Percentiles rank a stretch among this genome's conserved stretches.
phyloP scores from a whole-genome alignment of 1,284 basidiomycete species.

The Ceratobasidium sp. region DNA sequence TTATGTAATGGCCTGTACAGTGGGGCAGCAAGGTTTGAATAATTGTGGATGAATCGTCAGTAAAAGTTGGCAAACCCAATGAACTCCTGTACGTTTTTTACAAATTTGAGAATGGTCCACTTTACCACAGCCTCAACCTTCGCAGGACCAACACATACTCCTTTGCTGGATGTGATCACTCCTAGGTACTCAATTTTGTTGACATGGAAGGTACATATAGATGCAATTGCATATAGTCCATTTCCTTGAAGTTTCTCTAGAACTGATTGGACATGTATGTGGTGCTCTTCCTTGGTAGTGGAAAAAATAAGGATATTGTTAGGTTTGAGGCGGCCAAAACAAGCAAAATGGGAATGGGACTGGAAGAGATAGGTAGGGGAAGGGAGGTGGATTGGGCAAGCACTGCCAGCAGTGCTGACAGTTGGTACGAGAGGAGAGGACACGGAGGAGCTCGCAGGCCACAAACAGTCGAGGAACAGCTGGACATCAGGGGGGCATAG shows the following conservation, averaged over 20 bases:
- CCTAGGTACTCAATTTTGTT: constrained; percentile 49
- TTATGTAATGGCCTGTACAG: constrained; percentile 51
- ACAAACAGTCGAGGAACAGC: too few species aligned
- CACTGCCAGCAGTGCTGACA: too few species aligned
- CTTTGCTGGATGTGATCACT: constrained; percentile 46
- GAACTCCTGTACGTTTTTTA: constrained; percentile 53
- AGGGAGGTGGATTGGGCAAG: too few species aligned
- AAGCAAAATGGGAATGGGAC: too few species aligned
- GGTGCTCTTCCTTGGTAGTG: constrained; percentile 58
- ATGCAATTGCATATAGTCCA: constrained; percentile 48
- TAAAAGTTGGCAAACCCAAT: constrained; percentile 57
- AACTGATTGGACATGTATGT: constrained; percentile 51
- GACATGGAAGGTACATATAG: constrained; percentile 53
- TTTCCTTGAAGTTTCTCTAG: constrained; percentile 48
- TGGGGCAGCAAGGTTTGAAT: constrained; percentile 50
- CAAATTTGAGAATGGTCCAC: constrained; percentile 52
- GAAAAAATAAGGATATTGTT: constrained; percentile 61
- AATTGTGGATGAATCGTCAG: constrained; percentile 54
- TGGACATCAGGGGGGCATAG: too few species aligned
- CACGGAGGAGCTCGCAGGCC: too few species aligned
- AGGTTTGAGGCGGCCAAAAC: too few species aligned
- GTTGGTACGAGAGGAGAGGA: too few species aligned
- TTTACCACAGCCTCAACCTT: constrained; percentile 53
- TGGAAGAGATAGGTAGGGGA: too few species aligned
- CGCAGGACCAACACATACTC: not conserved